phyloP scores from a whole-genome alignment of 2,329 filamentous ascomycete genomes.

The Erysiphe neolycopersici region DNA sequence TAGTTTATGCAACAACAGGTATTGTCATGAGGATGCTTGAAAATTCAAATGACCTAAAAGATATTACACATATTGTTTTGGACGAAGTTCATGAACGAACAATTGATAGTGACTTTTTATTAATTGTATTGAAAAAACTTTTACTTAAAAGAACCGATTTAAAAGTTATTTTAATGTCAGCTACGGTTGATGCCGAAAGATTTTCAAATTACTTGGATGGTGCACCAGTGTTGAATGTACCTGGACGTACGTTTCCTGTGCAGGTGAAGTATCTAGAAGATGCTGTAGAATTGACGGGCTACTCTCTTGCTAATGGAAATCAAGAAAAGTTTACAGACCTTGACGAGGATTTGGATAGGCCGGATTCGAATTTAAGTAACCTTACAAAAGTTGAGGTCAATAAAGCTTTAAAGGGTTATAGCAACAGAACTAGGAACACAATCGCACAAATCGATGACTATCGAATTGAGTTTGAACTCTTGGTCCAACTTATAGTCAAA shows the following conservation, averaged over 20 bases:
- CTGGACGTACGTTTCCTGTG: slow-evolving; percentile 82
- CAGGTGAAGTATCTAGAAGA: slow-evolving; percentile 75
- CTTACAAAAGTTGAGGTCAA: slow-evolving; percentile 24
- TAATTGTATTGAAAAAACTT: slow-evolving; percentile 73
- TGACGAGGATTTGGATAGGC: slow-evolving; percentile 28
- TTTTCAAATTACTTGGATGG: slow-evolving; percentile 74
- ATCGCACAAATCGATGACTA: slow-evolving; percentile 69
- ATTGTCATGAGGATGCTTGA: slow-evolving; percentile 98
- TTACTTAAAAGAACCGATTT: slow-evolving; percentile 49
- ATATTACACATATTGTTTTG: slow-evolving; percentile 83
- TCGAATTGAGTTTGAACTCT: slow-evolving; percentile 66
- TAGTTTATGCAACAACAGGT: slow-evolving; percentile 73
- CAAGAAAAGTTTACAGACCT: slow-evolving; percentile 27
- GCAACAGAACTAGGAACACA: slow-evolving; percentile 44
- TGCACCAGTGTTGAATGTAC: slow-evolving; percentile 71
- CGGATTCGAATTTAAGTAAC: slow-evolving; percentile 22
- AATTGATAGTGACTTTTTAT: slow-evolving; percentile 87
- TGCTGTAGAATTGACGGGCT: slow-evolving; percentile 66
- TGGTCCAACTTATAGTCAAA: slow-evolving; percentile 51
- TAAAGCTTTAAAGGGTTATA: slow-evolving; percentile 46
- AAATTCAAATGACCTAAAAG: slow-evolving; percentile 56
- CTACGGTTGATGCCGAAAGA: slow-evolving; percentile 74
- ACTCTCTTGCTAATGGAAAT: slow-evolving; percentile 25
- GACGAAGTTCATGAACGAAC: slow-evolving; percentile 93
- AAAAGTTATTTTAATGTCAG: slow-evolving; percentile 91